Base-by-base conservation (phyloP, 1,284 basidiomycete species). In the Leucoagaricus sp. region DNA sequence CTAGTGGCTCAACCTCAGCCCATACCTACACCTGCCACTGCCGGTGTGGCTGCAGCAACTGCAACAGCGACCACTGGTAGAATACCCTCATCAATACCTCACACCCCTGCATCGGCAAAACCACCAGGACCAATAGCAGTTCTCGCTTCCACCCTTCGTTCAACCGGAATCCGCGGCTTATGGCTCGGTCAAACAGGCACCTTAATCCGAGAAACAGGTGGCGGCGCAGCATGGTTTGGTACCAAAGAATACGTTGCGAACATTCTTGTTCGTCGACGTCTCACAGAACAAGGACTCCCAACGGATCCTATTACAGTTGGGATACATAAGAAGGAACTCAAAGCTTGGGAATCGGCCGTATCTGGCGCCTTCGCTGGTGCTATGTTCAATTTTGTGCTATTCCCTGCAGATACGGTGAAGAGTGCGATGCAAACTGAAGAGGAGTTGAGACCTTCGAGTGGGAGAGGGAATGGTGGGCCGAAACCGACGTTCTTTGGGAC, bases 171-270 rank as follows among this genome's bases (percentile, higher is more conserved):
- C 10, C 78, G 80, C 13, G 93, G 93, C 6, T 80, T 96, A 46
- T 96, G 93, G 93, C 79, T 93, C 8, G 92, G 94, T 3, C 93
- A 96, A 64, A 90, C 86, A 0, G 93, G 91, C 13, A 93, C 91
- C 0, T 76, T 96, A 60, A 81, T 96, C 51, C 86, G 93, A 56
- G 94, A 97, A 70, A 92, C 91, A 0, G 94, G 94, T 26, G 93
- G 94, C 2, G 86, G 85, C 17, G 84, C 88, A 1, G 91, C 92
- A 1, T 96, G 94, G 93, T 96, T 97, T 72, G 77, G 84, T 9
- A 85, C 88, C 2, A 97, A 96, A 69, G 93, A 96, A 71, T 79
- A 84, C 62, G 75, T 90, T 50, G 84, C 84, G 1, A 77, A 80
- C 21, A 65, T 76, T 23, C 82, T 92, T 46, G 75, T 88, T 52